Percentiles rank a stretch among this genome's conserved stretches.
Evolutionary conservation across 768 basidiomycete genomes (phyloP).

Genomic region (Hortiboletus flavorubellus): DNA sequence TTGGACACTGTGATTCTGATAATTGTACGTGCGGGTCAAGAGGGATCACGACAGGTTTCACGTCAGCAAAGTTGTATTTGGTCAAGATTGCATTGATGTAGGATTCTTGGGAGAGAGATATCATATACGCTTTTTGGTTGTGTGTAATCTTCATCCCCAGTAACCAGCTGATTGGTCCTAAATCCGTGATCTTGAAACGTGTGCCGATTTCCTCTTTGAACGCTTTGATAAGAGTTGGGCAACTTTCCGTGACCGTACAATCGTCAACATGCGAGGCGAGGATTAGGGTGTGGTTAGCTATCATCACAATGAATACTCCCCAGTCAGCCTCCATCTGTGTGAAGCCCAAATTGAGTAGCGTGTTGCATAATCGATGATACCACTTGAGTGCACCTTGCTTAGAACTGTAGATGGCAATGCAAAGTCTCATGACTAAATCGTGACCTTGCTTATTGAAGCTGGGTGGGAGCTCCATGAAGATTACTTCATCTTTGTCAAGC

Average conservation of each 20-base stretch:
- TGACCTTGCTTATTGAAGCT: neutral
- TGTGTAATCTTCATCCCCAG: neutral
- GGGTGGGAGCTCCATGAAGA: neutral
- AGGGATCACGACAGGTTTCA: neutral
- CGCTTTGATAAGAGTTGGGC: neutral
- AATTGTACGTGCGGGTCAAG: neutral
- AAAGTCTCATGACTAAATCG: neutral
- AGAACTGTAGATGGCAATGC: too few species aligned
- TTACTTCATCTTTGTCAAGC: neutral
- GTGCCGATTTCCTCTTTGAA: neutral
- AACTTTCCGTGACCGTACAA: neutral
- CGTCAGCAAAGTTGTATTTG: neutral
- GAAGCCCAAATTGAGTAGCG: neutral
- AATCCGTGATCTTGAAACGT: neutral
- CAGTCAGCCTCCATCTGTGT: neutral
- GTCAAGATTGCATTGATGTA: too few species aligned
- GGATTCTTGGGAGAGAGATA: neutral
- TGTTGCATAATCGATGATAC: neutral
- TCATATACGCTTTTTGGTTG: fast-evolving
- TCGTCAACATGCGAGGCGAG: conserved; percentile 1
- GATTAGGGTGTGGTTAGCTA: neutral
- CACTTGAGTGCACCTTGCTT: neutral
- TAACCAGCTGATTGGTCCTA: neutral
- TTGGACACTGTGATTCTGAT: neutral
- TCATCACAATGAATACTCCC: neutral